Conservation (phyloP, 805 yeast genomes). For the Candida suzukii region DNA sequence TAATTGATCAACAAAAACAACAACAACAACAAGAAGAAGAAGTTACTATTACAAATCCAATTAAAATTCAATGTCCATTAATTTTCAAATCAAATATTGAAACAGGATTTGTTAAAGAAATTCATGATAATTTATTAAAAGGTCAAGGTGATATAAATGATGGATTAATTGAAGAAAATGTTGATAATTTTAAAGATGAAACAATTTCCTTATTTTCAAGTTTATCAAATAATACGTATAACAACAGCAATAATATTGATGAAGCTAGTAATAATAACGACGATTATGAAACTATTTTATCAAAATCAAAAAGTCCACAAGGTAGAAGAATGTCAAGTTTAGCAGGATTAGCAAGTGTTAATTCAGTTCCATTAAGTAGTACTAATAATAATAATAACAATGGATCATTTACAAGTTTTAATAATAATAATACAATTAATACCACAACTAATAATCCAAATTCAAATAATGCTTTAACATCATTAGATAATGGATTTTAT, state of each 20-base stretch:
- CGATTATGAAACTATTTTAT: constrained; percentile 1
- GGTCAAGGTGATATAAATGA: constrained; percentile 18
- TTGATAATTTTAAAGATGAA: constrained; percentile 9
- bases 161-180: constrained; percentile 9
- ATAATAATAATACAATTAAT: background rate
- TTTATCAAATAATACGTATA: constrained; percentile 14
- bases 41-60: constrained; percentile 27
- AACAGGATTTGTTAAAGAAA: constrained; percentile 16
- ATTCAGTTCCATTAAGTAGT: background rate
- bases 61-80: constrained; percentile 29
- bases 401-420: background rate
- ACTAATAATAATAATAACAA: too few species aligned
- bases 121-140: constrained; percentile 17
- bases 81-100: constrained; percentile 25
- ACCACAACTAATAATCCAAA: too few species aligned
- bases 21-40: constrained; percentile 12
- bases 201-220: constrained; percentile 21
- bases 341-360: background rate
- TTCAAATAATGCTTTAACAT: background rate
- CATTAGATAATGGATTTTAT: constrained; percentile 28
- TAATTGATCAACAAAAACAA: background rate
- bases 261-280: constrained; percentile 7
- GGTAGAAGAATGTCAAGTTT: background rate
- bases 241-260: constrained; percentile 6
- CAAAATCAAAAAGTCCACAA: constrained; percentile 6